phyloP scores from a whole-genome alignment of 108 stramenopile species.

The Nitzschia sp. region DNA sequence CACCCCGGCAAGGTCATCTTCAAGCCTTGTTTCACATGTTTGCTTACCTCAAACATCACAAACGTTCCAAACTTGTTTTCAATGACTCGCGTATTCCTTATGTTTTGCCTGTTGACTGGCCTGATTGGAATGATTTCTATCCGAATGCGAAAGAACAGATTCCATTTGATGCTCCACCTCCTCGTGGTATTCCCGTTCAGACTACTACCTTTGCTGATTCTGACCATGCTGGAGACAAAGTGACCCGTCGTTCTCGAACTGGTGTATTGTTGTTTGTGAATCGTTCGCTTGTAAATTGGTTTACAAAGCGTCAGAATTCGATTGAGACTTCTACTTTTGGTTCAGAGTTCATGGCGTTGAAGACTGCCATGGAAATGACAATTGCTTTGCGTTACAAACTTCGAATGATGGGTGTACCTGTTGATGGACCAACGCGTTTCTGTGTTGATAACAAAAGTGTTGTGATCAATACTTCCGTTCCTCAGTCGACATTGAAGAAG shows the following conservation, averaged over 20 bases:
- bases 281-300: constrained; percentile 47
- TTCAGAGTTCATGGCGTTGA: constrained; percentile 60
- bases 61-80: constrained; percentile 34
- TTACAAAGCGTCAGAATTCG: constrained; percentile 49
- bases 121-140: constrained; percentile 23
- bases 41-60: constrained; percentile 27
- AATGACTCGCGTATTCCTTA: constrained; percentile 25
- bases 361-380: constrained; percentile 34
- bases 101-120: not conserved
- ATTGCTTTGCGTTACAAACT: constrained; percentile 53
- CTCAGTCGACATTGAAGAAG: constrained; percentile 56
- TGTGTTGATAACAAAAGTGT: constrained; percentile 50
- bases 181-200: constrained; percentile 22
- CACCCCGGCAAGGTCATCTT: constrained; percentile 49
- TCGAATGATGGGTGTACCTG: constrained; percentile 51
- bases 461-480: constrained; percentile 30
- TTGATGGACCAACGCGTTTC: constrained; percentile 33
- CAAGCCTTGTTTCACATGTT: constrained; percentile 43
- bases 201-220: constrained; percentile 45
- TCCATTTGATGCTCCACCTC: constrained; percentile 31
- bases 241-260: constrained; percentile 52
- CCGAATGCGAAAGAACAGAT: constrained; percentile 31
- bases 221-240: too few relatives aligned
- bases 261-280: constrained; percentile 59
- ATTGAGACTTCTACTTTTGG: constrained; percentile 44